These are phyloP conservation scores for Hawksworthiomyces lignivorus DNA, from an alignment of 2,329 filamentous ascomycete genomes.

Conservation along the genomic window DNA sequence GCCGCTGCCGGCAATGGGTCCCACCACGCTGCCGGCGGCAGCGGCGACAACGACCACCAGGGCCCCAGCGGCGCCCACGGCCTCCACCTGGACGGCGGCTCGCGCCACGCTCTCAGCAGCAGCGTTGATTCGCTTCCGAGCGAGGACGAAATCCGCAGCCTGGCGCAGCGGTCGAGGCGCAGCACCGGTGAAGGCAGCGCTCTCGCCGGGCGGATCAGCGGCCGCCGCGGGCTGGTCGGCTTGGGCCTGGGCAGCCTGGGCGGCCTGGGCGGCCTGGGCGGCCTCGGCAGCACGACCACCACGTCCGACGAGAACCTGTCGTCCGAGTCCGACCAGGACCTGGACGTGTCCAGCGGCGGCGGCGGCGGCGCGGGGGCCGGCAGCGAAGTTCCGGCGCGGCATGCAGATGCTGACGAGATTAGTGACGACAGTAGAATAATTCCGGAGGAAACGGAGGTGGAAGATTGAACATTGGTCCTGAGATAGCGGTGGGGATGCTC, in stretches of 20 bases:
- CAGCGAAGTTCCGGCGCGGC: no score
- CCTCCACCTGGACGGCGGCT: not conserved
- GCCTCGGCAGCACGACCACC: slow-evolving; percentile 7
- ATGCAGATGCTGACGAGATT: not conserved
- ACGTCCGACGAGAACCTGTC: slow-evolving; percentile 11
- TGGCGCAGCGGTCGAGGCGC: not conserved
- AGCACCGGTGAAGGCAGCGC: not conserved
- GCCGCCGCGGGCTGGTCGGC: not conserved
- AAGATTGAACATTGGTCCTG: no score
- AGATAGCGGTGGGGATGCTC: no score
- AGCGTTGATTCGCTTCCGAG: slow-evolving; percentile 10
- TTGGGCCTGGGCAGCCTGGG: not conserved
- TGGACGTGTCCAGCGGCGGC: slow-evolving; percentile 3
- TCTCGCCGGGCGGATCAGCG: not conserved
- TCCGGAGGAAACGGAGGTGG: not conserved
- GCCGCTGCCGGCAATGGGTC: slow-evolving; percentile 17
- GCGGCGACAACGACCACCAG: not conserved
- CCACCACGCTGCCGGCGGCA: not conserved
- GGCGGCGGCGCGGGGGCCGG: not conserved
- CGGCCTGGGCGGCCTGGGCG: not conserved
- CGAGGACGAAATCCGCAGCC: slow-evolving; percentile 4
- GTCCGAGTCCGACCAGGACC: slow-evolving; percentile 1
- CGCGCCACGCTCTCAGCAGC: slow-evolving; percentile 2
- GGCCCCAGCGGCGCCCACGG: not conserved
- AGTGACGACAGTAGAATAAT: not conserved